Evolutionary conservation across 495 filamentous ascomycete genomes (phyloP).

Genomic region (Hapsidospora chrysogenum): DNA sequence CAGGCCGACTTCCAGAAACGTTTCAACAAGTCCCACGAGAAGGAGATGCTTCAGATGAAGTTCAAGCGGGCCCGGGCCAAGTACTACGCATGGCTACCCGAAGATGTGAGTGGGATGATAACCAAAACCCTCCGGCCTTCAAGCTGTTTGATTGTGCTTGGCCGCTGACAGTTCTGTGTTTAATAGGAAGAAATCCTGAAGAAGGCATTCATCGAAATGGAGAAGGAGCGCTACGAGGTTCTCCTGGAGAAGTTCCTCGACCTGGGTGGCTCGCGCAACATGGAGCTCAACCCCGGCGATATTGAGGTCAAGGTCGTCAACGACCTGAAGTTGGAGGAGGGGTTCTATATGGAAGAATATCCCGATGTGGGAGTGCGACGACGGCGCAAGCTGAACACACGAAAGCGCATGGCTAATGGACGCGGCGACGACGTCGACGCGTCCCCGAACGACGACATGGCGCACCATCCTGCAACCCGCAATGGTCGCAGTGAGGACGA

Average conservation of each 20-base stretch:
- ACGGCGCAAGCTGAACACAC: constrained; percentile 7
- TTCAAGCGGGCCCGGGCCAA: constrained; percentile 26
- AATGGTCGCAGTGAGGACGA: too few relatives aligned
- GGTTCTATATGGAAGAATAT: constrained; percentile 6
- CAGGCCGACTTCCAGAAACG: constrained; percentile 24
- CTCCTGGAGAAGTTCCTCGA: constrained; percentile 19
- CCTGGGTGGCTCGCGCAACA: constrained; percentile 17
- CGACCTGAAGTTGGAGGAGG: constrained; percentile 15
- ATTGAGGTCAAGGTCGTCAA: constrained; percentile 20
- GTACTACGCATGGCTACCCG: constrained; percentile 24
- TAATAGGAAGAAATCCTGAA: constrained; percentile 11
- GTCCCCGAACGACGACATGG: too few relatives aligned
- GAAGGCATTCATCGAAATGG: constrained; percentile 13
- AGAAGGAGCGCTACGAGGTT: constrained; percentile 15
- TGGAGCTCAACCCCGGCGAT: constrained; percentile 21
- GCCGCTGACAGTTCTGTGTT: constrained; percentile 1
- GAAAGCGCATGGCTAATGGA: not conserved
- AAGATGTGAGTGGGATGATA: constrained; percentile 27
- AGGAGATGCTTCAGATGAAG: constrained; percentile 32
- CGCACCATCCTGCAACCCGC: too few relatives aligned
- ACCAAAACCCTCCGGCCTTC: too few relatives aligned
- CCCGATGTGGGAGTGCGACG: constrained; percentile 4
- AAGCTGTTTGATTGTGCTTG: not conserved
- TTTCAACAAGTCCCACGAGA: constrained; percentile 18
- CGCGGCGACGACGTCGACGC: not conserved